Evolutionary conservation across 345 rosid species (phyloP), one percentile per base, ranked within the genome.

Genomic region (Hypericum perforatum): DNA sequence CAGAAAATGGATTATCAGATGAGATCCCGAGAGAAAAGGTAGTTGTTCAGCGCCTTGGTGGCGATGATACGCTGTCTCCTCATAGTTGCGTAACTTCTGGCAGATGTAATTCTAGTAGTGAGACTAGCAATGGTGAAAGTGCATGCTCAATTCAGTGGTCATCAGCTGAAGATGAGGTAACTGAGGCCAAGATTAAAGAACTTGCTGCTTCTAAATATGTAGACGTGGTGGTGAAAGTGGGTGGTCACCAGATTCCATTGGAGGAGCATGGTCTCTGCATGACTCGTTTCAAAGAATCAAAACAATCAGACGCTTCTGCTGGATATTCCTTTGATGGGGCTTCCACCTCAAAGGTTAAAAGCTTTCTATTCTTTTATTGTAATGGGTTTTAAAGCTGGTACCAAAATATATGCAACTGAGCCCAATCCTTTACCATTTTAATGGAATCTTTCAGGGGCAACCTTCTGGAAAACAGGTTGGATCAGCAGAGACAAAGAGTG

Each of bases 401-500:
- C 0, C 13, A 7, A 36, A 47, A 48, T 16, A 58, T 40, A 32
- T 39, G n/a, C 10, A 57, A 52, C 32, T 4, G 32, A 22, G 32
- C 32, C 32, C 32, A 22, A 22, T 22, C 32, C 32, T 22, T 22
- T 22, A 22, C 32, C 32, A 55, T 51, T 40, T 57, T 39, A 43
- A 60, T 43, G 47, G 0, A 6, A 7, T 52, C 45, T 68, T 59
- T 44, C 59, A 64, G 69, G 65, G 62, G 45, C 59, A 60, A 46
- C 65, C 15, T 8, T 53, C 53, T 36, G 80, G 59, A 9, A 72
- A 68, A 41, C 67, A 65, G 63, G 36, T 65, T 49, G 70, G 66
- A 39, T 57, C 67, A 9, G 42, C 45, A 41, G 8, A 62, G 58
- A 55, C 49, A 11, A 63, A 46, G 46, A 52, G 12, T 5, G 9